These are phyloP conservation scores for Ascochyta pisi DNA, from an alignment of 2,329 filamentous ascomycete genomes.

Conservation along the genomic window DNA sequence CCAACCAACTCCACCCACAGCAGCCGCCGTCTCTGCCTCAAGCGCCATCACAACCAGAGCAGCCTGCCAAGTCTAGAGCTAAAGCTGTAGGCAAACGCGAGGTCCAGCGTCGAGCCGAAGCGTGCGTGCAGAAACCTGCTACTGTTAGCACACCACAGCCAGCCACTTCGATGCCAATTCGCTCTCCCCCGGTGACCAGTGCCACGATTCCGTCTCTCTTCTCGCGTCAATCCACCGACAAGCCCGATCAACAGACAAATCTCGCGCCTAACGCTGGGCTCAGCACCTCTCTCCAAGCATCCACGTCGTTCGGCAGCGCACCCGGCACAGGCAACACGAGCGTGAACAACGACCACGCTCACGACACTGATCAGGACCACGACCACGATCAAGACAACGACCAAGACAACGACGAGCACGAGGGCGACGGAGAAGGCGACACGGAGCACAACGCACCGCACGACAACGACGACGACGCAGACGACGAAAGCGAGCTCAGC, in stretches of 20 bases:
- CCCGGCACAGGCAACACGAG: conserved; percentile 52
- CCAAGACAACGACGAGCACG: conserved; percentile 23
- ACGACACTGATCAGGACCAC: conserved; percentile 5
- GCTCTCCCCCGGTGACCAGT: conserved; percentile 35
- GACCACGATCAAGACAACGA: conserved; percentile 37
- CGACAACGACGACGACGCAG: conserved; percentile 60
- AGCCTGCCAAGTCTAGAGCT: conserved; percentile 48
- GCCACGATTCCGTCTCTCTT: conserved; percentile 27
- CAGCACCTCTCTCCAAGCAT: conserved; percentile 19
- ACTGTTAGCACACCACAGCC: conserved; percentile 38
- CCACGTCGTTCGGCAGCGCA: conserved; percentile 44
- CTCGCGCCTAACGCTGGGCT: conserved; percentile 7
- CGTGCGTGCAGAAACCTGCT: conserved; percentile 55
- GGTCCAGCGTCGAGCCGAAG: conserved; percentile 65
- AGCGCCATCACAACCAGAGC: conserved; percentile 27
- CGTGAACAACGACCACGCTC: conserved; percentile 41
- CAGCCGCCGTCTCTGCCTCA: conserved; percentile 21
- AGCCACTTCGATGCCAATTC: conserved; percentile 43
- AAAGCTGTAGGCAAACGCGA: conserved; percentile 67
- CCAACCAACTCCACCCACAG: conserved; percentile 32
- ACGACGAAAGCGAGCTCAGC: conserved; percentile 62
- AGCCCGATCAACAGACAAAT: conserved; percentile 9
- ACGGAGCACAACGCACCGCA: conserved; percentile 30
- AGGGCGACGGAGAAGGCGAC: conserved; percentile 62
- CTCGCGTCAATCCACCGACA: conserved; percentile 30